phyloP scores from a whole-genome alignment of 306 rosid species.

The peach (Prunus persica) region Prunus_persica_NCBIv2 NC_034009.1:6561501-6562000 shows the following conservation, averaged over 20 bases:
- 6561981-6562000: constrained; percentile 87
- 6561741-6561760: not conserved
- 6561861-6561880: constrained; percentile 54
- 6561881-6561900: constrained; percentile 37
- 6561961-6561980: constrained; percentile 36
- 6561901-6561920: constrained; percentile 51
- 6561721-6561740: constrained; percentile 34
- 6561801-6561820: not conserved
- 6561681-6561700: constrained; percentile 46
- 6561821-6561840: not conserved
- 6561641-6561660: constrained; percentile 15
- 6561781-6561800: not conserved
- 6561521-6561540: constrained; percentile 82
- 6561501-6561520: constrained; percentile 69
- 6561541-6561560: constrained; percentile 71
- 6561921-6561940: constrained; percentile 57
- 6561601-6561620: constrained; percentile 6
- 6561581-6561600: constrained; percentile 3
- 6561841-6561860: constrained; percentile 39
- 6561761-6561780: not conserved
- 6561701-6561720: constrained; percentile 32
- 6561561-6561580: constrained; percentile 63
- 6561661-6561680: constrained; percentile 34
- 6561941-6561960: constrained; percentile 30
- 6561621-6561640: constrained; percentile 11